Base-by-base conservation (phyloP, 2,329 filamentous ascomycete species). In the Pestalotiopsis sp. region DNA sequence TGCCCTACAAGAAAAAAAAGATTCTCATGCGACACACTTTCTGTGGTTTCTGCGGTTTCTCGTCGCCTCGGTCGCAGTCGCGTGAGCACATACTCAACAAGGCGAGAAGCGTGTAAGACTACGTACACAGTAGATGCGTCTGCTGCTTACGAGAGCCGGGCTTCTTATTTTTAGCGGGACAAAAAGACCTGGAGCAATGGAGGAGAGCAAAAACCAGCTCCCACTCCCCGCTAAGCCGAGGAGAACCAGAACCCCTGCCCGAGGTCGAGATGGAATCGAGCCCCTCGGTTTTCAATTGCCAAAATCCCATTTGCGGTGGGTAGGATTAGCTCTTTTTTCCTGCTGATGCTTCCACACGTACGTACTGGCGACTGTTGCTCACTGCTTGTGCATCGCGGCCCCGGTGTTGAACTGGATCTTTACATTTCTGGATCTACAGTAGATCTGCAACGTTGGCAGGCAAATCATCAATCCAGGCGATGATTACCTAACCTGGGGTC, bases 221-320 rank as follows among this genome's bases (percentile, higher is more conserved):
- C 20, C 7, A 14, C 31, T 60, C 62, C 62, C 62, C 62, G 62
- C 62, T 41, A 64, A 36, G 62, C 62, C 62, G 62, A 64, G 45
- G 38, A 52, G 17, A 52, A 64, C n/a, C 62, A 52, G 17, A 52
- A 64, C 38, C 62, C 62, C 62, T 64, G 62, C 45, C 41, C 14
- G 27, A 52, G 14, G 20, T 31, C 17, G 36, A 17, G 38, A 52
- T 38, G 62, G 23, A 36, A 25, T 14, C 12, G 20, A 25, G 45
- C 62, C 62, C 62, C 62, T 64, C 62, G 64, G 64, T 58, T 65
- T 45, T 58, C 49, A 65, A 57, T 58, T 57, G 49, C 64, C 25
- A 36, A 64, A 64, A 64, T 64, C 62, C 62, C 62, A 64, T 64
- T 64, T 39, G 62, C 36, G 59, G 59, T 25, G 11, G 59, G 20